Conservation (phyloP, 2,329 filamentous ascomycete genomes). For the Aspergillus sp. region DNA sequence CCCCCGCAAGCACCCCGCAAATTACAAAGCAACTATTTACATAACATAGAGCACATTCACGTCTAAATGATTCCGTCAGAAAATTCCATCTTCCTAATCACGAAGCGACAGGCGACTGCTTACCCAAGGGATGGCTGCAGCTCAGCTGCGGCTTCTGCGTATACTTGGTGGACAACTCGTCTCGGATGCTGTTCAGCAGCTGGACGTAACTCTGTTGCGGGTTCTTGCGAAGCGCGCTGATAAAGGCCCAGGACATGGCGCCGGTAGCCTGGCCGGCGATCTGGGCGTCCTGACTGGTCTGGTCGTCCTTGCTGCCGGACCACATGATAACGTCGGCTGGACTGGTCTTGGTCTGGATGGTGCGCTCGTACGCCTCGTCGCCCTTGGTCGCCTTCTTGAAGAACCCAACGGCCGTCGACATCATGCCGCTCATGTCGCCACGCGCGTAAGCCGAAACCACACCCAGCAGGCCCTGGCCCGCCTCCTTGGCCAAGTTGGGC, state of each 20-base stretch:
- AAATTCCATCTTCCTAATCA: slow-evolving; percentile 5
- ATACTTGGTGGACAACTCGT: slow-evolving; percentile 84
- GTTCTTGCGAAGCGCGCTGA: slow-evolving; percentile 85
- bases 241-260: slow-evolving; percentile 98
- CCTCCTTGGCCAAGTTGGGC: slow-evolving; percentile 68
- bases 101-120: slow-evolving; percentile 36
- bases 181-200: slow-evolving; percentile 91
- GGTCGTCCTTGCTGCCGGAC: slow-evolving; percentile 93
- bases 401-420: slow-evolving; percentile 76
- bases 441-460: slow-evolving; percentile 76
- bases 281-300: slow-evolving; percentile 91
- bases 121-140: slow-evolving; percentile 93
- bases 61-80: slow-evolving; percentile 49
- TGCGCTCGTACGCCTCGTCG: slow-evolving; percentile 75
- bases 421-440: slow-evolving; percentile 81
- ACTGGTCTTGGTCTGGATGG: slow-evolving; percentile 85
- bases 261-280: slow-evolving; percentile 89
- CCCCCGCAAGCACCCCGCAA: neutral
- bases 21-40: slow-evolving; percentile 43
- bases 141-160: slow-evolving; percentile 94
- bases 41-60: slow-evolving; percentile 69
- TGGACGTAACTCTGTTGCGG: slow-evolving; percentile 95
- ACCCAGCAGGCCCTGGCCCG: slow-evolving; percentile 64
- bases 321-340: slow-evolving; percentile 97
- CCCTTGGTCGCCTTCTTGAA: slow-evolving; percentile 85